Evolutionary conservation across 805 yeast species (phyloP).

Genomic region (Brettanomyces anomalus): DNA sequence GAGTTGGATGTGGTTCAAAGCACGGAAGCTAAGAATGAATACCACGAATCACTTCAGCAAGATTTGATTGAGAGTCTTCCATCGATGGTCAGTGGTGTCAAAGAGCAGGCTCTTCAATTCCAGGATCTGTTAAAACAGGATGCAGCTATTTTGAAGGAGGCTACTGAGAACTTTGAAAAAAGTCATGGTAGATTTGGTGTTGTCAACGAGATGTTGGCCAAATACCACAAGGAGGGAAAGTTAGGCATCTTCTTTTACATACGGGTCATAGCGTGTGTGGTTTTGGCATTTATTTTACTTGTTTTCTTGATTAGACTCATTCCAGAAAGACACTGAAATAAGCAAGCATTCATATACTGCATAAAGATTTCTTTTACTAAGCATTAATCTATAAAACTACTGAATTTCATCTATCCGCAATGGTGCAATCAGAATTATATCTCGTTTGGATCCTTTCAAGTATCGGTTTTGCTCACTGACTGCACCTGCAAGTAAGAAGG

Average conservation of each 20-base stretch:
- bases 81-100: slow-evolving; percentile 21
- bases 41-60: slow-evolving; percentile 26
- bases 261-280: slow-evolving; percentile 15
- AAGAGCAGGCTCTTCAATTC: slow-evolving; percentile 24
- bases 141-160: slow-evolving; percentile 24
- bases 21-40: slow-evolving; percentile 17
- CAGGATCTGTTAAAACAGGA: slow-evolving; percentile 25
- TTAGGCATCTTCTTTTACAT: slow-evolving; percentile 26
- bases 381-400: slow-evolving; percentile 6
- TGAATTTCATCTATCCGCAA: slow-evolving; percentile 1
- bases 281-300: slow-evolving; percentile 18
- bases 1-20: slow-evolving; percentile 20
- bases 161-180: slow-evolving; percentile 25
- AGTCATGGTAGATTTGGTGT: slow-evolving; percentile 20
- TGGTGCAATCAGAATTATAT: slow-evolving; percentile 14
- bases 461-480: slow-evolving; percentile 13
- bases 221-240: slow-evolving; percentile 25
- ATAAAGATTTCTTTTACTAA: background rate
- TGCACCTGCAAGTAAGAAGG: slow-evolving; percentile 9
- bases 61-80: slow-evolving; percentile 25
- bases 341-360: too few relatives aligned
- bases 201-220: slow-evolving; percentile 19
- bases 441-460: slow-evolving; percentile 19
- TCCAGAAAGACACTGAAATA: slow-evolving; percentile 31
- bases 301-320: slow-evolving; percentile 21